These are phyloP conservation scores for Globisporangium nodosum DNA, from an alignment of 352 stramenopile genomes.

Conservation along the genomic window DNA sequence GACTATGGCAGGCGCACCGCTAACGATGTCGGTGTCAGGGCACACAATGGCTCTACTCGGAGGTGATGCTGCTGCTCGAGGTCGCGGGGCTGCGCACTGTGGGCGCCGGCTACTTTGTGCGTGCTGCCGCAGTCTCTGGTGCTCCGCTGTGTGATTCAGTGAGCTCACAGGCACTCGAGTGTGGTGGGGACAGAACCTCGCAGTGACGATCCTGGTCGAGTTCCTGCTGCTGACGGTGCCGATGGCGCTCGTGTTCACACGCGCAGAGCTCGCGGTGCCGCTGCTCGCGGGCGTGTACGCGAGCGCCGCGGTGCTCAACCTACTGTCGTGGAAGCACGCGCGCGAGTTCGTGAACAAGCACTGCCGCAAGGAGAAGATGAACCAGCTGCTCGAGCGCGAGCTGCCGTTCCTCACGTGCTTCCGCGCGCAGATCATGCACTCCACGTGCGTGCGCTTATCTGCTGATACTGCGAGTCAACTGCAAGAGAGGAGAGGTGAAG, in stretches of 20 bases:
- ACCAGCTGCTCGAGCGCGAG: constrained; percentile 61
- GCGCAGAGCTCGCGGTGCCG: constrained; percentile 48
- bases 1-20: too few relatives aligned
- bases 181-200: constrained; percentile 27
- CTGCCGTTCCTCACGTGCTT: constrained; percentile 78
- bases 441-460: constrained; percentile 36
- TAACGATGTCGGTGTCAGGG: constrained; percentile 22
- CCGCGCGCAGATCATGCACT: constrained; percentile 77
- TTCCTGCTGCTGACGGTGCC: constrained; percentile 63
- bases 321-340: constrained; percentile 66
- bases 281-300: constrained; percentile 56
- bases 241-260: constrained; percentile 70
- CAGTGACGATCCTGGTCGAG: constrained; percentile 56
- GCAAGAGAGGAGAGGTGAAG: background rate
- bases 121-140: background rate
- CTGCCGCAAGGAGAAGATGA: constrained; percentile 82
- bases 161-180: background rate
- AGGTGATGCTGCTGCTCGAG: constrained; percentile 71
- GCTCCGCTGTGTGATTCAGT: background rate
- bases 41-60: constrained; percentile 78
- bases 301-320: constrained; percentile 39
- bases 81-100: constrained; percentile 51
- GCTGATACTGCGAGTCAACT: background rate
- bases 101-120: constrained; percentile 45
- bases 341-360: constrained; percentile 70